Conservation (phyloP, 2,329 filamentous ascomycete species). For the Aspergillus sp. region DNA sequence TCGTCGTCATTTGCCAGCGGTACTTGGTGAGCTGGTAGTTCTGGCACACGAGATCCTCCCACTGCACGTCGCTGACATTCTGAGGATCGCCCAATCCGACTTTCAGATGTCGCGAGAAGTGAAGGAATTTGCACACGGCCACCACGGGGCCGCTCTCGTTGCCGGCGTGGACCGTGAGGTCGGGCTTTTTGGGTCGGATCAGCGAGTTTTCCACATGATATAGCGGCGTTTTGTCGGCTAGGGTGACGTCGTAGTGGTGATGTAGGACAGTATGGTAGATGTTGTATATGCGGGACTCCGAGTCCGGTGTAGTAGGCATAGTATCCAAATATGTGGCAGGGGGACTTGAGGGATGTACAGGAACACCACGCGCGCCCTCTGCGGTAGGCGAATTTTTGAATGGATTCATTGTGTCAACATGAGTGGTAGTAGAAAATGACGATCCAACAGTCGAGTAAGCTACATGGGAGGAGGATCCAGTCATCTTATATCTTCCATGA, state of each 20-base stretch:
- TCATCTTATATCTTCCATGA: slow-evolving; percentile 3
- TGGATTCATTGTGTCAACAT: neutral
- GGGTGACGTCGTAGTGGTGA: slow-evolving; percentile 25
- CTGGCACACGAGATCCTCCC: slow-evolving; percentile 31
- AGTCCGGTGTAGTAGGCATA: neutral
- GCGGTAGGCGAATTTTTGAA: neutral
- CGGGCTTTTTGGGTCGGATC: slow-evolving; percentile 31
- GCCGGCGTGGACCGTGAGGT: slow-evolving; percentile 34
- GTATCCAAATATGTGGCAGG: neutral
- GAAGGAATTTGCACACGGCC: slow-evolving; percentile 33
- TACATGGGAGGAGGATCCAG: neutral
- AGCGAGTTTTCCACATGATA: slow-evolving; percentile 30
- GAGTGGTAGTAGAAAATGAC: neutral
- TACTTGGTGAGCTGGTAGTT: slow-evolving; percentile 26
- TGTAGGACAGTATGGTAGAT: slow-evolving; percentile 24
- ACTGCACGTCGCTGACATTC: slow-evolving; percentile 21
- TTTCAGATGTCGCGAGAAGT: slow-evolving; percentile 32
- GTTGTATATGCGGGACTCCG: slow-evolving; percentile 18
- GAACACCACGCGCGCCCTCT: neutral
- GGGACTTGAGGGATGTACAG: neutral
- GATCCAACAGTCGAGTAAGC: neutral
- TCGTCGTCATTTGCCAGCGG: slow-evolving; percentile 27
- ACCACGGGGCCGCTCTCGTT: slow-evolving; percentile 26
- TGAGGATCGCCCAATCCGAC: slow-evolving; percentile 33
- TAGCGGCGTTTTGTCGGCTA: slow-evolving; percentile 17